Base-by-base conservation (phyloP, 1,139 yeast genomes). In the Pichia sp. region DNA sequence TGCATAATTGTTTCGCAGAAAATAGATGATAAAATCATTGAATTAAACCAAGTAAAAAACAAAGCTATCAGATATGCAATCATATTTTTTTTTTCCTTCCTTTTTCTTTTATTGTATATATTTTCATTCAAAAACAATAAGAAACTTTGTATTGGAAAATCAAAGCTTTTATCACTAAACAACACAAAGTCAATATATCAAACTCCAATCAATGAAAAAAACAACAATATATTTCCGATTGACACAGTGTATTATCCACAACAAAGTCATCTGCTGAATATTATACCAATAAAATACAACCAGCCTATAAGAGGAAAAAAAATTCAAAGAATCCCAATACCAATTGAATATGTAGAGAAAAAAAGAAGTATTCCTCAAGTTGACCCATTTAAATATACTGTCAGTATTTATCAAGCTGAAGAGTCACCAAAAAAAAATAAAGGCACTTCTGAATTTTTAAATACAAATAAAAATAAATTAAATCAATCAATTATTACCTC, bases 1-100 rank as follows among this genome's bases (percentile, higher is more conserved):
- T 49, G 52, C 27, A 49, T 41, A 15, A 20, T 41, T 2, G 35
- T 42, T 13, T 20, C 44, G 12, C 29, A 40, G 11, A 34, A 29
- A 6, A 24, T 49, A 15, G 35, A 49, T 34, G 34, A 37, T 2
- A 29, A 44, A 12, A 37, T 48, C 8, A 12, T 3, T 12, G 40
- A 48, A 22, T 11, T 45, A 3, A 18, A n/a, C 11, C n/a, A 40
- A 6, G 5, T 4, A 8, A n/a, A 24, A n/a, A 23, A 15, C 4
- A n/a, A 7, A 7, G 23, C 27, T 16, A n/a, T n/a, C 4, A 24
- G 16, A 7, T 40, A 32, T 12, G 9, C 25, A 13, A 30, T 29
- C 1, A 13, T 4, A n/a, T 30, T n/a, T 4, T 29, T 30, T 29
- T 4, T 29, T 2, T 18, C 22, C 1, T 16, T 29, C 9, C 15